These are phyloP conservation scores for Theileria orientalis DNA, from an alignment of 169 alveolate genomes.

Conservation along the genomic window DNA sequence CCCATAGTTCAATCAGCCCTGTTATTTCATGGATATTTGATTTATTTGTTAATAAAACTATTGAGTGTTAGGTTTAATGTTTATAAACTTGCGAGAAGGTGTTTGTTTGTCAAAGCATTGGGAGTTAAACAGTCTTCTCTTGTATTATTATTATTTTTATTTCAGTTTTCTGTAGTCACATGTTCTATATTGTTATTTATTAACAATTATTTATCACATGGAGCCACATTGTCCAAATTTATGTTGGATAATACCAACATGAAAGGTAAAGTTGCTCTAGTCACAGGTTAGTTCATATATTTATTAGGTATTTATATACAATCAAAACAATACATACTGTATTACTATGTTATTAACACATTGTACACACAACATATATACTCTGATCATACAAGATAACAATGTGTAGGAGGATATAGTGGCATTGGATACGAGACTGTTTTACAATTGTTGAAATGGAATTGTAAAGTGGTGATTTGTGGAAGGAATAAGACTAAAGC, in stretches of 20 bases:
- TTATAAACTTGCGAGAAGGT: not conserved
- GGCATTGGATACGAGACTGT: slow-evolving; percentile 55
- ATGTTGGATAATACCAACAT: slow-evolving; percentile 6
- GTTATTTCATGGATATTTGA: not conserved
- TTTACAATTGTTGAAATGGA: slow-evolving; percentile 41
- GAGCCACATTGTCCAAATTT: not conserved
- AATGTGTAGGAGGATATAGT: slow-evolving; percentile 41
- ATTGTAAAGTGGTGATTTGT: slow-evolving; percentile 53
- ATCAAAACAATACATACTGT: slow-evolving; percentile 1
- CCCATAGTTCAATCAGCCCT: slow-evolving; percentile 21
- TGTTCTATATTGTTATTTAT: slow-evolving; percentile 14
- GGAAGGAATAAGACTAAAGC: slow-evolving; percentile 59
- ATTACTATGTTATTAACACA: slow-evolving; percentile 24
- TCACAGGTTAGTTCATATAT: slow-evolving; percentile 7
- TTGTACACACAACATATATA: too few relatives aligned
- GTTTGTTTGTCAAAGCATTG: not conserved
- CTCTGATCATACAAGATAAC: not conserved
- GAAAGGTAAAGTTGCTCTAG: slow-evolving; percentile 19
- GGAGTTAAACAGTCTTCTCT: not conserved
- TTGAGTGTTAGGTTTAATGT: slow-evolving; percentile 10
- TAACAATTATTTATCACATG: not conserved
- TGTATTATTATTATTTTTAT: not conserved
- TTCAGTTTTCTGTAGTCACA: slow-evolving; percentile 1
- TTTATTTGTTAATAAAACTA: not conserved
- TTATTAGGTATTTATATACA: too few relatives aligned